Evolutionary conservation across 2,329 filamentous ascomycete species (phyloP), one percentile per base, ranked within the genome.

Genomic region (Cordyceps pruinosa): DNA sequence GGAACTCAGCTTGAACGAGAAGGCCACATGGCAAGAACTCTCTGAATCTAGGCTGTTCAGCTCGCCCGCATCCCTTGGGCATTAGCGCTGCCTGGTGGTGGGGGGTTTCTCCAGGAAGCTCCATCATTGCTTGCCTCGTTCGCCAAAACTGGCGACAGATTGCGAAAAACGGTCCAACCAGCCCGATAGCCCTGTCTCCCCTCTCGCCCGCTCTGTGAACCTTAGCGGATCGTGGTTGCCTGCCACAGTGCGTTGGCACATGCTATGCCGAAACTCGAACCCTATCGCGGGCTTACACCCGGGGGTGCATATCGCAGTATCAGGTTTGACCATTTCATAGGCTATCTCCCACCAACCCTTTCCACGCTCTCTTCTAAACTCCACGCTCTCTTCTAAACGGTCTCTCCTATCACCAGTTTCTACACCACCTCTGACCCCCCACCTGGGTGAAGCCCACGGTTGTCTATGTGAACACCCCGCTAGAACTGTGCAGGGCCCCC

Each of bases 41-140:
- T 13, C 30, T 17, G 37, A 44, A 54, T 54, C 41, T 45, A 35
- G 32, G 39, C 50, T 53, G 34, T 26, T 54, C 51, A 54, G 42
- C 42, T 47, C 10, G 23, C 30, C 9, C n/a, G 15, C 28, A 26
- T 19, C 7, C 28, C 17, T 19, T 13, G 39, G 10, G n/a, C 39
- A 39, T 32, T 39, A 47, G 42, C 41, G 41, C 17, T 37, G 17
- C 17, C 8, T 10, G 19, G 21, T 34, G 26, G 26, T 30, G 44
- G 50, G 37, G 34, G 35, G 5, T 2, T 13, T 8, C 12, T 26
- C 8, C 39, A 21, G 19, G 28, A 32, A 34, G 28, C 39, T 26
- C 15, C 5, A 32, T 30, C 21, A 45, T 35, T 53, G 50, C 50
- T 30, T 44, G 50, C 39, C 39, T 53, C 39, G 30, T 44, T 44